Base-by-base conservation (phyloP, 2,329 filamentous ascomycete species). In the Pyrenochaeta sp. region DNA sequence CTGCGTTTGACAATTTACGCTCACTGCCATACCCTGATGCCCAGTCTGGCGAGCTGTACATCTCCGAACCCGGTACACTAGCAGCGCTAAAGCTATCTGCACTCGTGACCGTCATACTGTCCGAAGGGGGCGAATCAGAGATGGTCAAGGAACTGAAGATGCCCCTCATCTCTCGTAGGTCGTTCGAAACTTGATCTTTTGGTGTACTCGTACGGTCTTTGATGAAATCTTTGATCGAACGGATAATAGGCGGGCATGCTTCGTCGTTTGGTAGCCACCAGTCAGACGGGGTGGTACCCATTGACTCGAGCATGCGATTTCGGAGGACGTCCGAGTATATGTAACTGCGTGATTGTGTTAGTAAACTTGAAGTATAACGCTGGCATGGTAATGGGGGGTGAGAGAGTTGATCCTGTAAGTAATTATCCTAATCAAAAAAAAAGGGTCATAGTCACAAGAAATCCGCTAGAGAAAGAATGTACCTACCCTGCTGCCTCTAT, bases 251-350 rank as follows among this genome's bases (percentile, higher is more conserved):
- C 10, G 85, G 88, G 66, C 90, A 90, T 1, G 85, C 87, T 77
- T 94, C 90, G 58, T 91, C 86, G 72, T 95, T 85, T 2, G 92
- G 91, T 2, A 97, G 83, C 95, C 95, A 99, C 91, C 92, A 97
- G 51, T 88, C 83, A 39, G 85, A 85, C 47, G 92, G 86, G 17
- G 88, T 86, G 12, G 91, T 85, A 54, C 84, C 81, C 82, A 95
- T 97, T 20, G 91, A 75, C 41, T 90, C 84, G 29, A 90, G 87
- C 83, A 98, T 89, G 61, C 88, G 88, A 29, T 79, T 81, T 52
- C 94, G 89, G 65, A 94, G 87, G 11, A 85, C 85, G 27, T 86
- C 80, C 1, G 93, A 89, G 63, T 91, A 93, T 20, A 97, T 90
- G 72, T 96, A 97, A 33, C 94, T 97, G 47, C 12, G 31, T 10